These are phyloP conservation scores for Paecilomyces variotii DNA, from an alignment of 2,329 filamentous ascomycete species.

Conservation along the genomic window DNA sequence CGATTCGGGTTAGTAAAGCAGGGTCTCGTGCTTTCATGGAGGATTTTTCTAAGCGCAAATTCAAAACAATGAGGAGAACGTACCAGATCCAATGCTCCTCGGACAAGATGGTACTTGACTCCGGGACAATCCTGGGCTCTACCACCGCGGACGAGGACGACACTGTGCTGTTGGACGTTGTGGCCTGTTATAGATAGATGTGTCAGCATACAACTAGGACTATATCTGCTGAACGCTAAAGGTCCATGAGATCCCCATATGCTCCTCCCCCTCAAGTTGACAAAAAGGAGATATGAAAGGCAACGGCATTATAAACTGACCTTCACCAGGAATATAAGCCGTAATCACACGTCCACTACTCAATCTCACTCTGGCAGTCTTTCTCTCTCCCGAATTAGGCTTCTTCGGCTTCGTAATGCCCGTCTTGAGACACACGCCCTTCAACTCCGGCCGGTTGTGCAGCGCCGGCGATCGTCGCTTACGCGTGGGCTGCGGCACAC, in stretches of 20 bases:
- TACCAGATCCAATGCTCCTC: constrained; percentile 89
- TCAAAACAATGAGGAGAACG: constrained; percentile 29
- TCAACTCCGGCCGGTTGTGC: constrained; percentile 67
- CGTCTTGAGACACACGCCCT: constrained; percentile 93
- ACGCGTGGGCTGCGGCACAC: constrained; percentile 69
- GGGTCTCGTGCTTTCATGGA: not conserved
- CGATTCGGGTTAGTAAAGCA: constrained; percentile 10
- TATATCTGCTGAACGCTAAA: not conserved
- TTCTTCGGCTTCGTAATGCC: constrained; percentile 95
- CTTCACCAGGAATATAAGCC: constrained; percentile 93
- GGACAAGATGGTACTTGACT: constrained; percentile 89
- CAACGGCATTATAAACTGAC: constrained; percentile 28
- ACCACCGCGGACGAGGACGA: constrained; percentile 90
- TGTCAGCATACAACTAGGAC: constrained; percentile 2
- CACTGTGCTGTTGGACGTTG: constrained; percentile 98
- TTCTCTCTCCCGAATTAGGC: constrained; percentile 94
- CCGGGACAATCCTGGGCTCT: constrained; percentile 95
- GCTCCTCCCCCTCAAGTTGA: not conserved
- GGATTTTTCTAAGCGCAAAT: not conserved
- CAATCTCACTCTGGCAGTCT: constrained; percentile 84
- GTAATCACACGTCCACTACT: constrained; percentile 82
- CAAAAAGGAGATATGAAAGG: not conserved
- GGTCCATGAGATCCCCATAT: not conserved
- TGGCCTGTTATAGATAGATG: constrained; percentile 50
- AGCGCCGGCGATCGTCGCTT: constrained; percentile 85